Base-by-base conservation (phyloP, 164 flowering plant genomes). In the Houttuynia cordata region DNA sequence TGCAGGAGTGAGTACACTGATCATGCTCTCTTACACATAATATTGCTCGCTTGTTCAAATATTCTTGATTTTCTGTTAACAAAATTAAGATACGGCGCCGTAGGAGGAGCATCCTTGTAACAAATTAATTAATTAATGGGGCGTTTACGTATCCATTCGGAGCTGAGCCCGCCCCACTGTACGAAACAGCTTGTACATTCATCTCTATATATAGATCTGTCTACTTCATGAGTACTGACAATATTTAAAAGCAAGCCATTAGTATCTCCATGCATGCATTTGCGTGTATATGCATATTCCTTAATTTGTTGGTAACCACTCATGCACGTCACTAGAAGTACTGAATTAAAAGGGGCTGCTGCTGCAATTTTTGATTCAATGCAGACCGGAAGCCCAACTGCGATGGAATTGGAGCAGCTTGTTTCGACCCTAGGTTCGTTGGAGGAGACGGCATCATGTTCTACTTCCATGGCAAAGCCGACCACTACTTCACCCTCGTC, bases 391-490 rank as follows among this genome's bases (percentile, higher is more conserved):
- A 76, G 53, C 79, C 92, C 17, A 81, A 85, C 67, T 87, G 91
- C 75, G 71, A 78, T 61, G 69, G 75, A 41, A 78, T 75, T 12
- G 95, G 88, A 64, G 79, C 91, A 24, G 91, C 86, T n/a, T 87
- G 95, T 70, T 67, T 67, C 57, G 91, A 83, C 68, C 95, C 95
- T 0, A 76, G 91, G 5, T 85, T 87, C 78, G 78, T 83, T 34
- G 88, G 91, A 37, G 91, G 75, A 19, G 95, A 85, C 22, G 82
- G 88, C 52, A 75, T 73, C 61, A 82, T 85, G 20, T 87, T 87
- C 74, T 83, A 84, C 81, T 87, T 87, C 78, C 95, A 87, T 40
- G 91, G 94, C 25, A 80, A n/a, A n/a, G n/a, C n/a, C n/a, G n/a
- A n/a, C n/a, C n/a, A n/a, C n/a, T n/a, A n/a, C n/a, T n/a, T n/a